These are phyloP conservation scores for Exophiala phaeomuriformis DNA, from an alignment of 2,329 filamentous ascomycete genomes.

Conservation along the genomic window DNA sequence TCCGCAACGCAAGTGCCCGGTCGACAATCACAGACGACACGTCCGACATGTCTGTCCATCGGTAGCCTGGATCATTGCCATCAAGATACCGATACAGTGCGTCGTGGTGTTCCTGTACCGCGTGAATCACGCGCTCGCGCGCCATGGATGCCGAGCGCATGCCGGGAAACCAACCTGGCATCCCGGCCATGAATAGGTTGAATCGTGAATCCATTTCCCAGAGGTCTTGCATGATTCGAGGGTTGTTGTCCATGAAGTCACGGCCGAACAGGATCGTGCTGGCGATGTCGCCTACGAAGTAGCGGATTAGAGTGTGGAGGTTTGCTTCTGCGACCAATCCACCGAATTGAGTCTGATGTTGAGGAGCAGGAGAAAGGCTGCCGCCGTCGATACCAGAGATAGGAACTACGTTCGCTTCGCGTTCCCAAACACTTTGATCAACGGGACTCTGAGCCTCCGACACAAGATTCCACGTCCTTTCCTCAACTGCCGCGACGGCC, in stretches of 20 bases:
- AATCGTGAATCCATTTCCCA: slow-evolving; percentile 50
- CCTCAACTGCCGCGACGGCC: slow-evolving; percentile 37
- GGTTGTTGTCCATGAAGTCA: slow-evolving; percentile 46
- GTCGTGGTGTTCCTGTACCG: slow-evolving; percentile 38
- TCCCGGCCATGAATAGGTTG: slow-evolving; percentile 47
- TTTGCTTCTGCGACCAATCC: slow-evolving; percentile 46
- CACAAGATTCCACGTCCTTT: slow-evolving; percentile 49
- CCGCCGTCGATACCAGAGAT: too few species aligned
- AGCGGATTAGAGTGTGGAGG: slow-evolving; percentile 47
- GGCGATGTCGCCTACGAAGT: slow-evolving; percentile 48
- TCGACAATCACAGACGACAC: slow-evolving; percentile 41
- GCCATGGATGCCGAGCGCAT: slow-evolving; percentile 44
- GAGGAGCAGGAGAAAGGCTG: too few species aligned
- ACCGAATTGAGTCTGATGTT: background rate
- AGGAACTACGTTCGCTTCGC: slow-evolving; percentile 31
- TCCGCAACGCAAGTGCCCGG: slow-evolving; percentile 37
- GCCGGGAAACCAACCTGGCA: slow-evolving; percentile 50
- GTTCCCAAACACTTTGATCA: slow-evolving; percentile 58
- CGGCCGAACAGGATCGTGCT: slow-evolving; percentile 47
- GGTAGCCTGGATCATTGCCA: slow-evolving; percentile 37
- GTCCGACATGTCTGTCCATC: slow-evolving; percentile 45
- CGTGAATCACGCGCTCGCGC: slow-evolving; percentile 37
- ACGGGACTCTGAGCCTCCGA: slow-evolving; percentile 54
- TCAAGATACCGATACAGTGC: slow-evolving; percentile 39
- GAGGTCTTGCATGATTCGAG: slow-evolving; percentile 49